Evolutionary conservation across 768 basidiomycete species (phyloP), one percentile per base, ranked within the genome.

Genomic region (Leucocoprinus sp.): DNA sequence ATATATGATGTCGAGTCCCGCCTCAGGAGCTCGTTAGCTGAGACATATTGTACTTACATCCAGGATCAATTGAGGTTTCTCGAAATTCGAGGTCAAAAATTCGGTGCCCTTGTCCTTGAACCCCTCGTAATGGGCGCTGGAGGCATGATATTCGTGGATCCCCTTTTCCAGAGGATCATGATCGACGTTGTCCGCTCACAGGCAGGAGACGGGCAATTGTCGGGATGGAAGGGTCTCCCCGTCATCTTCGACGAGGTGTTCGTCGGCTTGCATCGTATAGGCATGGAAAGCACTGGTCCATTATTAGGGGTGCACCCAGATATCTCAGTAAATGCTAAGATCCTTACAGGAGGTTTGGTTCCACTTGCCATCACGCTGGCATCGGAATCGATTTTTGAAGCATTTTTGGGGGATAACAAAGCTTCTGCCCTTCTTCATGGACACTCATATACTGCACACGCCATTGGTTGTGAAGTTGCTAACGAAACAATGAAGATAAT

Each of bases 241-340:
- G 84, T 98, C 52, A 80, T 98, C 48, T 97, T 87, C 56, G 95
- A 98, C 60, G 95, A 97, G 62, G 95, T 98, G 8, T 98, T 97
- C 58, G 79, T 84, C 18, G 95, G 95, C 0, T 70, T 97, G n/a
- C 78, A 92, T 57, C 86, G 95, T 26, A 70, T 95, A 37, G 92
- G 92, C 1, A 64, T 85, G 55, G 65, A 77, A 48, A 82, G 82
- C 38, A 66, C 75, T 0, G 71, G 67, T 0, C 71, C 82, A 2
- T 57, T 93, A 18, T 74, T 97, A 1, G 82, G 84, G 3, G 74
- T 75, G 17, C 54, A 69, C 22, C 95, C 95, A 1, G 95, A 98
- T 58, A 86, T 98, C 37, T 78, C 89, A 3, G 90, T 92, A 41
- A 78, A 93, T 55, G 95, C 92, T 9, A 98, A 98, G 62, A 82